Evolutionary conservation across 495 filamentous ascomycete species (phyloP).

Genomic region (Aspergillus diversus): DNA sequence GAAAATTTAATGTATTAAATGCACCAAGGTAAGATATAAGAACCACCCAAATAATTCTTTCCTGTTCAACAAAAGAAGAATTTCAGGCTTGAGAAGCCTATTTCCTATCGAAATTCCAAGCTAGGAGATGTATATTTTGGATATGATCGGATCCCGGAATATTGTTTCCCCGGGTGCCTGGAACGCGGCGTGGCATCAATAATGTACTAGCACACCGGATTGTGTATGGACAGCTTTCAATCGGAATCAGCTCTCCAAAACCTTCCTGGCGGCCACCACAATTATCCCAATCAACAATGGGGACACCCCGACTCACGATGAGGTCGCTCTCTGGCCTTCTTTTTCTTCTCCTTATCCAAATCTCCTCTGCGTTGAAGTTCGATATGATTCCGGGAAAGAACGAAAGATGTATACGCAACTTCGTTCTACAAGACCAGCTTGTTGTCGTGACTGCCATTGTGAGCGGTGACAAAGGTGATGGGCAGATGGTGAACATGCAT

Average conservation of each 20-base stretch:
- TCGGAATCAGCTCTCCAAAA: constrained; percentile 26
- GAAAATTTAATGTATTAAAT: no score
- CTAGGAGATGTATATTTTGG: not conserved
- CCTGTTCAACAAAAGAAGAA: no score
- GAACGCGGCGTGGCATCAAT: constrained; percentile 36
- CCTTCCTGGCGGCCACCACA: constrained; percentile 31
- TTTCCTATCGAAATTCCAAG: no score
- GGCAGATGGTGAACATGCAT: constrained; percentile 92
- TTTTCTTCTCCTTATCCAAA: constrained; percentile 54
- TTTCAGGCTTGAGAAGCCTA: no score
- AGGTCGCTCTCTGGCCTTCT: constrained; percentile 39
- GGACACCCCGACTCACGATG: constrained; percentile 37
- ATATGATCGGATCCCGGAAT: constrained; percentile 5
- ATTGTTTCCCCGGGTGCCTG: constrained; percentile 15
- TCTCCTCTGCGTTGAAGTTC: constrained; percentile 85
- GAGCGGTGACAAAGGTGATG: constrained; percentile 83
- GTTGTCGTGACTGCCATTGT: constrained; percentile 98
- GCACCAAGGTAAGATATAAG: no score
- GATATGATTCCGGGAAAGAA: constrained; percentile 77
- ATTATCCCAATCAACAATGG: constrained; percentile 35
- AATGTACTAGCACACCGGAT: constrained; percentile 9
- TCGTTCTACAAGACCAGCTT: constrained; percentile 87
- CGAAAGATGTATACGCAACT: constrained; percentile 95
- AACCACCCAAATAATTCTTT: no score
- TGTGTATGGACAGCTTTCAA: constrained; percentile 24